Evolutionary conservation across 306 rosid genomes (phyloP).

Genomic region (Cucurbita maxima): DNA sequence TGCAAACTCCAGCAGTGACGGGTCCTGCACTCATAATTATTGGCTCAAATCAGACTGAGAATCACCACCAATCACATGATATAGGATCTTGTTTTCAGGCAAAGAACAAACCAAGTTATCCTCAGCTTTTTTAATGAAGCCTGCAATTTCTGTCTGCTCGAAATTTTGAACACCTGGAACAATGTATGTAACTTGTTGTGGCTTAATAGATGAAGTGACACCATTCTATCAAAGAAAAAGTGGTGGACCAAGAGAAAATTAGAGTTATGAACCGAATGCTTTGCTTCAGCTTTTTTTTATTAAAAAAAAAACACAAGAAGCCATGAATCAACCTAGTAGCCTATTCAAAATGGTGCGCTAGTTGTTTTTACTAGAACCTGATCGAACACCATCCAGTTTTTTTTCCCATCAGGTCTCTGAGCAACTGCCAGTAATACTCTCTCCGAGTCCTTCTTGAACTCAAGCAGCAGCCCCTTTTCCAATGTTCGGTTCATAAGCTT

Average conservation of each 20-base stretch:
- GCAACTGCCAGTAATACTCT: slow-evolving; percentile 70
- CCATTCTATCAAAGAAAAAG: slow-evolving; percentile 52
- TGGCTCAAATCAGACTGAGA: slow-evolving; percentile 6
- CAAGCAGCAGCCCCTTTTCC: slow-evolving; percentile 66
- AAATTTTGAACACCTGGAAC: slow-evolving; percentile 79
- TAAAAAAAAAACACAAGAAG: not conserved
- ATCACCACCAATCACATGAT: not conserved
- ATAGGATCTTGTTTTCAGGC: slow-evolving; percentile 1
- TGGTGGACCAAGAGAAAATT: slow-evolving; percentile 13
- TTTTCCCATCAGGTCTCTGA: slow-evolving; percentile 92
- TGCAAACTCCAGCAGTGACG: slow-evolving; percentile 73
- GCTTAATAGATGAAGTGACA: slow-evolving; percentile 63
- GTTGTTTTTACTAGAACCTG: slow-evolving; percentile 90
- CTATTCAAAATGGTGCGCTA: slow-evolving; percentile 70
- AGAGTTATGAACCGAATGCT: slow-evolving; percentile 1
- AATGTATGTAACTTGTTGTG: slow-evolving; percentile 82
- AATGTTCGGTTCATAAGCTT: slow-evolving; percentile 43
- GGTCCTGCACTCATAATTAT: slow-evolving; percentile 47
- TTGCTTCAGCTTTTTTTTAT: not conserved
- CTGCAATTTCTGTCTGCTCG: slow-evolving; percentile 47
- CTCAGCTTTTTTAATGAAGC: slow-evolving; percentile 51
- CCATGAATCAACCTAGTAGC: slow-evolving; percentile 65
- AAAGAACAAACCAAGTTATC: slow-evolving; percentile 54
- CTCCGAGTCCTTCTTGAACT: slow-evolving; percentile 86
- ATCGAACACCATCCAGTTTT: slow-evolving; percentile 98